These are phyloP conservation scores for Inga leiocalycina DNA, from an alignment of 306 rosid species.

Conservation along the genomic window DNA sequence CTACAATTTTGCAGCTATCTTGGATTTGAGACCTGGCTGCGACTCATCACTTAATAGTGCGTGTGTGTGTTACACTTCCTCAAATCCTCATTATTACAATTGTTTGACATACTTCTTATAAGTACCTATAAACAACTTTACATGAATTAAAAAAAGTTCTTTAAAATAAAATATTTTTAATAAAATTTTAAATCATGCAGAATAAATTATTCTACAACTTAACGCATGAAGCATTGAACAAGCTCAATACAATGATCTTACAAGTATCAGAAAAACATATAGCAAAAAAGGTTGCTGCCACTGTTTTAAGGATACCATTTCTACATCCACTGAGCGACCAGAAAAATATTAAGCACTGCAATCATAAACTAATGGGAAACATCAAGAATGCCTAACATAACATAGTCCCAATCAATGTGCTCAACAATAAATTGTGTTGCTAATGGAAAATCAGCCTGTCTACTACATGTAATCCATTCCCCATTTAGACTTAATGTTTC, in stretches of 20 bases:
- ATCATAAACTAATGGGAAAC: background rate
- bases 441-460: background rate
- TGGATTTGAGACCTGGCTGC: background rate
- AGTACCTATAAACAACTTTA: no score
- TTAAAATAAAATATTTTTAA: no score
- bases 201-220: background rate
- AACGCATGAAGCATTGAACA: background rate
- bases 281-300: background rate
- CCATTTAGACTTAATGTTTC: background rate
- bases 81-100: background rate
- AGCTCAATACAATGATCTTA: background rate
- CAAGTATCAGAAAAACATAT: background rate
- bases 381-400: no score
- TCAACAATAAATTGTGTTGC: background rate
- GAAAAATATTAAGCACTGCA: background rate
- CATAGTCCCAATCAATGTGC: background rate
- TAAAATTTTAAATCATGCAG: no score
- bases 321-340: background rate
- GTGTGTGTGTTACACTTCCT: background rate
- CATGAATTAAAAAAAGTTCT: background rate
- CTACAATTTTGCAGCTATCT: background rate
- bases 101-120: background rate
- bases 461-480: background rate
- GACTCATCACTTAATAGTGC: background rate
- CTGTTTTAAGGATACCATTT: background rate